Base-by-base conservation (phyloP, 345 rosid genomes). In the Citrus australasica region DNA sequence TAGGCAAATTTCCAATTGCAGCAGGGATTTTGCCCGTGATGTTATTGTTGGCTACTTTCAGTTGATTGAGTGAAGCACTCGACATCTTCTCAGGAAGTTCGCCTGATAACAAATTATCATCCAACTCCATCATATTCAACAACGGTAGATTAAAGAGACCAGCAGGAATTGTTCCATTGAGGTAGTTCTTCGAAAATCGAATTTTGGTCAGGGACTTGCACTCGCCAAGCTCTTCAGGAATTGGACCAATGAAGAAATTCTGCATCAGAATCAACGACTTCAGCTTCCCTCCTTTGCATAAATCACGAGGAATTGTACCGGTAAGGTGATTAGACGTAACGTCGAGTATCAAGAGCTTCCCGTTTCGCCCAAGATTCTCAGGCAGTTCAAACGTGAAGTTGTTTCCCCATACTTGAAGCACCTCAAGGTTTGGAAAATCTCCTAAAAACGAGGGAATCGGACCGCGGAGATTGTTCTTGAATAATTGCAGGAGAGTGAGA, bases 381-480 rank as follows among this genome's bases (percentile, higher is more conserved):
- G 99, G 99, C 30, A 95, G 71, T 64, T 81, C 84, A 67, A 78
- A 69, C 25, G 96, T 90, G 85, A 93, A 93, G 81, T 93, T 89
- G 87, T 95, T 95, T 53, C 78, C 89, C 98, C 98, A 95, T 1
- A 95, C 75, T 42, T 87, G 84, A 53, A 95, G 85, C 48, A 82
- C 88, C 79, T 92, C 92, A 3, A 95, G 90, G 21, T 87, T 76
- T 25, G 94, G 97, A 32, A 88, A 79, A 56, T 92, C 97, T 24
- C 94, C 97, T 16, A 95, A 22, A 64, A 87, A 87, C 1, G 84
- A 84, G 0, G 99, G 99, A 58, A 95, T 85, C 38, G 78, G 83
- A 19, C 99, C 98, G 74, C 73, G n/a, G 60, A 95, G 76, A 16
- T 89, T 79, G 84, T 95, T 95, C 21, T 78, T 79, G 80, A 93